Evolutionary conservation across 352 stramenopile genomes (phyloP).

Genomic region (Phytophthora cryptogea): DNA sequence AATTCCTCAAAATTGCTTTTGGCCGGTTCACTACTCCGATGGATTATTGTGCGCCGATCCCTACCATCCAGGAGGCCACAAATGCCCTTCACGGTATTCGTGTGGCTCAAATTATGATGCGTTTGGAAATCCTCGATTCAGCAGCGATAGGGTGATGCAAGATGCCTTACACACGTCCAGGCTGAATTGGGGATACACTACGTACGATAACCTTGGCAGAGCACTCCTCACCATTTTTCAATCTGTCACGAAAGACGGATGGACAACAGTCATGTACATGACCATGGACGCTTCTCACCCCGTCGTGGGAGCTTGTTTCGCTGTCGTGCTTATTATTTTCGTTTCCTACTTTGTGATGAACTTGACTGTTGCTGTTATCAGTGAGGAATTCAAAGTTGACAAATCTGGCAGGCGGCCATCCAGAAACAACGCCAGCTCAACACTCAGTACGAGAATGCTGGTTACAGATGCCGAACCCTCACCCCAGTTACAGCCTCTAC

Average conservation of each 20-base stretch:
- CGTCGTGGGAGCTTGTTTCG: conserved; percentile 72
- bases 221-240: conserved; percentile 94
- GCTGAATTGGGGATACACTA: conserved; percentile 90
- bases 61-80: conserved; percentile 42
- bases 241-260: conserved; percentile 91
- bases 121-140: conserved; percentile 65
- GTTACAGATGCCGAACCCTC: conserved; percentile 18
- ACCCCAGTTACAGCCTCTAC: not conserved
- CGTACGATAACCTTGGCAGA: conserved; percentile 90
- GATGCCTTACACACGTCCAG: conserved; percentile 48
- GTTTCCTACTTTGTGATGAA: conserved; percentile 93
- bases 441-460: too few relatives aligned
- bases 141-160: conserved; percentile 36
- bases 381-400: conserved; percentile 81
- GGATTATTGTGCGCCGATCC: conserved; percentile 58
- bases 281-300: conserved; percentile 56
- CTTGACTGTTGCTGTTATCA: conserved; percentile 89
- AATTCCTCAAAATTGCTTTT: conserved; percentile 84
- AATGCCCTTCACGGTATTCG: conserved; percentile 35
- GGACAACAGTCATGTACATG: conserved; percentile 91
- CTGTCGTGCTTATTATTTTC: conserved; percentile 85
- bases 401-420: conserved; percentile 4
- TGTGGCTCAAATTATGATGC: conserved; percentile 69
- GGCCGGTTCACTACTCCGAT: conserved; percentile 85
- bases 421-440: too few relatives aligned